Base-by-base conservation (phyloP, 2,329 filamentous ascomycete species). In the Botrytis deweyae region DNA sequence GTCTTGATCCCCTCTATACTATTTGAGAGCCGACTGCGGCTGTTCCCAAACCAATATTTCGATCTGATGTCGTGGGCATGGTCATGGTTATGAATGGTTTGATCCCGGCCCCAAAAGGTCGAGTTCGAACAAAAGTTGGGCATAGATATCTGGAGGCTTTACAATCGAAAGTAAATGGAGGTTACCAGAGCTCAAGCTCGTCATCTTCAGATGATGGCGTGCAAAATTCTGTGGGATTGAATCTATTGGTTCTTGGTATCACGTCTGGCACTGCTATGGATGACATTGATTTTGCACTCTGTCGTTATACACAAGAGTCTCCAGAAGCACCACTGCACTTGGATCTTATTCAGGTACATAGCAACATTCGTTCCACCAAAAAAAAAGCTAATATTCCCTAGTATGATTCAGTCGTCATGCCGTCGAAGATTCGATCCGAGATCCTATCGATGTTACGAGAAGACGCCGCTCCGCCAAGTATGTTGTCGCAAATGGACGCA, bases 401-500 rank as follows among this genome's bases (percentile, higher is more conserved):
- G 80, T 79, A 81, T 74, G 80, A 81, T 75, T 80, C 78, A 5
- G 79, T 81, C n/a, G 76, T 79, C 40, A 80, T 81, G 78, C 80
- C 80, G 38, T 81, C 79, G 22, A 80, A 80, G 70, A 80, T 81
- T 16, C 78, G 79, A 75, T 77, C 73, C 55, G 79, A 80, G 69
- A 79, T 81, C n/a, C 75, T 81, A 8, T 77, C 78, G 7, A 80
- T 81, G 79, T 74, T 81, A 25, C 77, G 77, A 78, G 78, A 81
- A 76, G 79, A 80, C 74, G 77, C 78, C 14, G 79, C 78, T n/a
- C 78, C 79, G 10, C 80, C 80, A 20, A 81, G 80, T 74, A 78
- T 81, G 78, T 71, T 81, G 7, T 81, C 80, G 5, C 80, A 81
- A 70, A 80, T 81, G 78, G 79, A 81, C 46, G 79, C 78, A 22